A percentile compares a stretch with the other conserved stretches of the same genome.
phyloP scores from a whole-genome alignment of 2,329 filamentous ascomycete genomes.

The Talaromyces amestolkiae region DNA sequence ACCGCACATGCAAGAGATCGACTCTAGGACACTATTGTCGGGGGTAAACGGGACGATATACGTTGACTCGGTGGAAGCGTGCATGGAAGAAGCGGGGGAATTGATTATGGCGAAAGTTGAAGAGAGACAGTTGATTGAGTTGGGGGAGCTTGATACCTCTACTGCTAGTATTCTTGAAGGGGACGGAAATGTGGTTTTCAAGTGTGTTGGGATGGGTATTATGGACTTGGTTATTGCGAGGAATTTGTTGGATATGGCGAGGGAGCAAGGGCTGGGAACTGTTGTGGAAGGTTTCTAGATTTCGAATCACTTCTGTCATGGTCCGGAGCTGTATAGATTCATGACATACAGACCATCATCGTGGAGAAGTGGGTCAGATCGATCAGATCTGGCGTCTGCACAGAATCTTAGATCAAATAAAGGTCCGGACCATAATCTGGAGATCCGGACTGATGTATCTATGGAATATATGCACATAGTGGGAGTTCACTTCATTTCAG shows the following conservation, averaged over 20 bases:
- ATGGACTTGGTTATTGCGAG: constrained; percentile 51
- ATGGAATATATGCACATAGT: background rate
- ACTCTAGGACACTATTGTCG: constrained; percentile 44
- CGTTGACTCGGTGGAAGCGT: constrained; percentile 57
- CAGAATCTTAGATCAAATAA: background rate
- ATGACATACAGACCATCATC: background rate
- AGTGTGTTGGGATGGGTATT: constrained; percentile 52
- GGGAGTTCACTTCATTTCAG: background rate
- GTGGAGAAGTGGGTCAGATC: background rate
- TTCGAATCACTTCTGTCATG: background rate
- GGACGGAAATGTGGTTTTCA: constrained; percentile 47
- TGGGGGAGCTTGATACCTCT: constrained; percentile 39
- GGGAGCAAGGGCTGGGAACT: constrained; percentile 21
- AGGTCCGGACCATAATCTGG: background rate
- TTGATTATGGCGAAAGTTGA: constrained; percentile 42
- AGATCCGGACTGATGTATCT: background rate
- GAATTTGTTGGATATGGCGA: constrained; percentile 40
- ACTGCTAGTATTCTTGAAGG: background rate
- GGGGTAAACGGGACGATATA: constrained; percentile 63
- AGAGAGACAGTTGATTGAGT: constrained; percentile 41
- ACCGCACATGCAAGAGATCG: constrained; percentile 54
- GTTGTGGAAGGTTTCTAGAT: constrained; percentile 4
- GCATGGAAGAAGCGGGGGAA: constrained; percentile 48
- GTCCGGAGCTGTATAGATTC: background rate
- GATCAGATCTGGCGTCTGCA: constrained; percentile 2